A percentile compares a stretch with the other conserved stretches of the same genome.
Evolutionary conservation across 2,329 filamentous ascomycete species (phyloP).

Genomic region (Pseudofabraea citricarpa): DNA sequence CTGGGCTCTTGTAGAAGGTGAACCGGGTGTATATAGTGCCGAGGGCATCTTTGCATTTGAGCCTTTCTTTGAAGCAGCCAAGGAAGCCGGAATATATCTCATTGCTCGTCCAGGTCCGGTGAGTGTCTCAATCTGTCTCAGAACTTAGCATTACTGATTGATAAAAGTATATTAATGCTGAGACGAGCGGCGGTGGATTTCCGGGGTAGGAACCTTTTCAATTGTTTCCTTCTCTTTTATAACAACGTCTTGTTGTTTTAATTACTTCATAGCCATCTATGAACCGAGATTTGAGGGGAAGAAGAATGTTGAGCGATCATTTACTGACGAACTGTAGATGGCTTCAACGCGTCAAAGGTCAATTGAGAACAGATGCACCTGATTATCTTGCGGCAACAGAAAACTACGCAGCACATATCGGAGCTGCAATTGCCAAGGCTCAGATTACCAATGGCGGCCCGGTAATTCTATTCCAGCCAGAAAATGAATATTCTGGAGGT

Average conservation of each 20-base stretch:
- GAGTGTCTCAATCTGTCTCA: slow-evolving; percentile 2
- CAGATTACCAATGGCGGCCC: slow-evolving; percentile 83
- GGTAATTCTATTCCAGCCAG: slow-evolving; percentile 72
- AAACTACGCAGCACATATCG: slow-evolving; percentile 52
- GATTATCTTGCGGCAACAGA: slow-evolving; percentile 64
- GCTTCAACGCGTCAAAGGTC: slow-evolving; percentile 64
- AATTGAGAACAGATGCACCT: slow-evolving; percentile 55
- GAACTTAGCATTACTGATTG: neutral
- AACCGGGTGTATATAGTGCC: slow-evolving; percentile 62
- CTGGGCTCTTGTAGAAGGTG: slow-evolving; percentile 74
- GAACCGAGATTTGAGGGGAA: too few relatives aligned
- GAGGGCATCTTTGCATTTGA: slow-evolving; percentile 69
- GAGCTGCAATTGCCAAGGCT: slow-evolving; percentile 62
- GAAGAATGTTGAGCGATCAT: too few relatives aligned
- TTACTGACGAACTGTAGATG: slow-evolving; percentile 43
- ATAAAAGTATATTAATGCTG: slow-evolving; percentile 68
- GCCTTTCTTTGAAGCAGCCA: slow-evolving; percentile 72
- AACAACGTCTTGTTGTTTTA: too few relatives aligned
- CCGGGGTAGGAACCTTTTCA: slow-evolving; percentile 59
- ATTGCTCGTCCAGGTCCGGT: slow-evolving; percentile 46
- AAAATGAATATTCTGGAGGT: slow-evolving; percentile 70
- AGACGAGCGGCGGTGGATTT: slow-evolving; percentile 71
- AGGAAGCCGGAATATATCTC: slow-evolving; percentile 69
- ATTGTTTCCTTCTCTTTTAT: neutral
- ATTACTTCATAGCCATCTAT: too few relatives aligned